A percentile compares a stretch with the other conserved stretches of the same genome.
phyloP scores from a whole-genome alignment of 1,139 yeast genomes.

The Kluyveromyces marxianus region DNA sequence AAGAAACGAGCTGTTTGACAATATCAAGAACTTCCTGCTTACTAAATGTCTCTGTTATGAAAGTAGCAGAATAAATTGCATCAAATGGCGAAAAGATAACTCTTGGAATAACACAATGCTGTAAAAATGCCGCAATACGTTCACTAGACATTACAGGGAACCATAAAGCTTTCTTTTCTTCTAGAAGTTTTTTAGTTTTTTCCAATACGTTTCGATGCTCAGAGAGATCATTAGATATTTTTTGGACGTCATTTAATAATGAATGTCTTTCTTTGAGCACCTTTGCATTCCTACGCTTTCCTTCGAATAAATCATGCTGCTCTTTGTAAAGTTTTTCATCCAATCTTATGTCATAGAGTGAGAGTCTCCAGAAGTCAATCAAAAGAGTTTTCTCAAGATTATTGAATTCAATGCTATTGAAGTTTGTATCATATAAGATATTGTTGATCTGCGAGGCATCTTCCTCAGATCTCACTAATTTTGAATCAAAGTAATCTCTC shows the following conservation, averaged over 20 bases:
- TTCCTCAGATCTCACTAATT: neutral
- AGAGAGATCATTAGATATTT: slow-evolving; percentile 28
- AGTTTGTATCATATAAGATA: slow-evolving; percentile 15
- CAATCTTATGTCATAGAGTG: slow-evolving; percentile 66
- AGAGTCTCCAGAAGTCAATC: slow-evolving; percentile 64
- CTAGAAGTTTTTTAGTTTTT: slow-evolving; percentile 24
- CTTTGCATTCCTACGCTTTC: slow-evolving; percentile 23
- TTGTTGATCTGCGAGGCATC: slow-evolving; percentile 8
- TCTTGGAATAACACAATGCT: slow-evolving; percentile 68
- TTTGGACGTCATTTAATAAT: slow-evolving; percentile 17
- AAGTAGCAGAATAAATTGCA: slow-evolving; percentile 64
- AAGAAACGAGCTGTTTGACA: slow-evolving; percentile 44
- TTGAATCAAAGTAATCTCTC: slow-evolving; percentile 40
- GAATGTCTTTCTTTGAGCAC: slow-evolving; percentile 17
- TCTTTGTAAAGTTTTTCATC: slow-evolving; percentile 44
- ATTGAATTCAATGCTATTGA: slow-evolving; percentile 32
- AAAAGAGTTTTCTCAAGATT: slow-evolving; percentile 42
- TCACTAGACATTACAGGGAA: slow-evolving; percentile 13
- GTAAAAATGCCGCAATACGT: slow-evolving; percentile 39
- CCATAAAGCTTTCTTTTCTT: slow-evolving; percentile 29
- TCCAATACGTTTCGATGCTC: slow-evolving; percentile 29
- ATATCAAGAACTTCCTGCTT: slow-evolving; percentile 36
- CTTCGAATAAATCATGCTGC: slow-evolving; percentile 38
- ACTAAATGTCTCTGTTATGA: slow-evolving; percentile 45
- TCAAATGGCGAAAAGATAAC: slow-evolving; percentile 76